Conservation (phyloP, 1,139 yeast species). For the Saccharomycopsis hybrid region DNA sequence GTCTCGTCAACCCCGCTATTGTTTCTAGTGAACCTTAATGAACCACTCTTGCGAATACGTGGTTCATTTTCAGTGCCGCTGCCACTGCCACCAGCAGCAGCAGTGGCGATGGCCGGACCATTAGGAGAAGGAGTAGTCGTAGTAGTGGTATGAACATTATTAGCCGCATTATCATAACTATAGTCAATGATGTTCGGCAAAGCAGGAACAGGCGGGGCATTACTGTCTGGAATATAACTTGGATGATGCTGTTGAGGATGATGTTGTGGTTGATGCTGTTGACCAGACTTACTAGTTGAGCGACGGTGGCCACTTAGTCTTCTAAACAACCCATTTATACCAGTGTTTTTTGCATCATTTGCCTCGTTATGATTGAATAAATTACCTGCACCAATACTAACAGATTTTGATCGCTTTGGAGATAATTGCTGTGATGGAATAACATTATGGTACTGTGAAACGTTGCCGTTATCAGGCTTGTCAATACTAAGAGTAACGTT, state of each 20-base stretch:
- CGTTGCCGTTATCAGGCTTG: not conserved
- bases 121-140: too few relatives aligned
- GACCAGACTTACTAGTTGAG: conserved; percentile 4
- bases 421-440: conserved; percentile 17
- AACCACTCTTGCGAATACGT: conserved; percentile 18
- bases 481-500: conserved; percentile 19
- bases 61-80: too few relatives aligned
- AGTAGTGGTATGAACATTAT: not conserved
- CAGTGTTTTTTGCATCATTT: too few relatives aligned
- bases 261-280: not conserved
- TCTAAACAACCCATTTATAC: conserved; percentile 26
- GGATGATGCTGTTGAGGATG: conserved; percentile 3
- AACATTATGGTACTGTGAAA: not conserved
- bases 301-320: conserved; percentile 27
- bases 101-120: not conserved
- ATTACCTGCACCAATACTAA: not conserved
- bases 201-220: conserved; percentile 21
- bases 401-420: conserved; percentile 18
- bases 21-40: conserved; percentile 9
- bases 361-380: too few relatives aligned
- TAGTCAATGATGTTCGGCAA: conserved; percentile 16
- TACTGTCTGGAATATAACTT: conserved; percentile 20
- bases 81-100: too few relatives aligned
- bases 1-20: conserved; percentile 4
- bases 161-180: conserved; percentile 6